Conservation (phyloP, 2,329 filamentous ascomycete genomes). For the Leptographium lundbergii region DNA sequence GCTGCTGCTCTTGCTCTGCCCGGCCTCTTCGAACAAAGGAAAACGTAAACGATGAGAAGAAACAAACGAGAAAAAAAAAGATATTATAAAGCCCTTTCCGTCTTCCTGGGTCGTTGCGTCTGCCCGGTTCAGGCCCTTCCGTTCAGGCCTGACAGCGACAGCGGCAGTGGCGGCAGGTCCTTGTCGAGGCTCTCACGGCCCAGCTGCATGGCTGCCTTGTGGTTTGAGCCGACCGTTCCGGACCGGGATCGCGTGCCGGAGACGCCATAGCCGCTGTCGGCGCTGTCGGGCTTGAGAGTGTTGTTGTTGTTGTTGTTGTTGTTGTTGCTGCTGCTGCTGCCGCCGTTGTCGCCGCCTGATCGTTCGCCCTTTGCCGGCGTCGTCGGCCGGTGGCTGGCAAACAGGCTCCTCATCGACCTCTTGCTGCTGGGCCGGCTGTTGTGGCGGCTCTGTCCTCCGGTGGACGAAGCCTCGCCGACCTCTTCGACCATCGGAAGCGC, state of each 20-base stretch:
- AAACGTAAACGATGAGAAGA: conserved; percentile 11
- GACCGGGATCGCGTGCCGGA: conserved; percentile 15
- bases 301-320: conserved; percentile 11
- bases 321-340: conserved; percentile 14
- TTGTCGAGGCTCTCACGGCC: conserved; percentile 49
- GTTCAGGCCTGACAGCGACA: conserved; percentile 2
- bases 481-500: conserved; percentile 74
- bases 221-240: conserved; percentile 15
- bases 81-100: not conserved
- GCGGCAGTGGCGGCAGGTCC: conserved; percentile 43
- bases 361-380: conserved; percentile 29
- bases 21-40: conserved; percentile 2
- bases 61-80: conserved; percentile 5
- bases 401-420: conserved; percentile 5
- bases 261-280: conserved; percentile 34
- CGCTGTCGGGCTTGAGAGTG: conserved; percentile 29
- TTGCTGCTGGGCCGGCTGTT: conserved; percentile 28
- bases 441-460: conserved; percentile 44
- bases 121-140: not conserved
- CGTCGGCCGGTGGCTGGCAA: conserved; percentile 22
- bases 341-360: conserved; percentile 17
- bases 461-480: conserved; percentile 64
- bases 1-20: no score
- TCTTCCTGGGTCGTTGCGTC: not conserved
- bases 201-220: conserved; percentile 24